Base-by-base conservation (phyloP, 23 red algal species). In the Gracilariopsis chorda region DNA sequence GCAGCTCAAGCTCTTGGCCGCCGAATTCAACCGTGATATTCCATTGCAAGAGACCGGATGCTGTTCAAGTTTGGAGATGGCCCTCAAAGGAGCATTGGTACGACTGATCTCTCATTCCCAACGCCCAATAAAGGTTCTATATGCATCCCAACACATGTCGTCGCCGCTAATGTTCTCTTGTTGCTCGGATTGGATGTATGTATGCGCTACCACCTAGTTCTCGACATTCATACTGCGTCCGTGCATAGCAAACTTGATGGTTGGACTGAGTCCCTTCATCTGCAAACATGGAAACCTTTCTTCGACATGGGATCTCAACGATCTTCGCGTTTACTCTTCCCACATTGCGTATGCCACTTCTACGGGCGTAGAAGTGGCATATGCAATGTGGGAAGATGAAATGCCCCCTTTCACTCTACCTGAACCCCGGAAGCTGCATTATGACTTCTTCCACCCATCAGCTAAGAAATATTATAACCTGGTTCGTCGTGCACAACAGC, bases 1-100 rank as follows among this genome's bases (percentile, higher is more conserved):
- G 8, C 80, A 70, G 20, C 35, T 40, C 8, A 36, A 70, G 9
- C 58, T 60, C 17, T 85, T 68, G 2, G 29, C 28, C 41, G 0
- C 25, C 24, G 7, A 6, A 28, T 0, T 14, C 0, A 51, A 51
- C 3, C 16, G 9, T 3, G 0, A 19, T 2, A 65, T 68, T 35
- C 44, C 41, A 13, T 41, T 85, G 7, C 4, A 27, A 8, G 9
- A 4, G 13, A 42, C 64, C 20, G 40, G 35, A 17, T 70, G 44
- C 16, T 39, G 7, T 86, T 86, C 19, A n/a, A 35, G 6, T 86
- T 86, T 72, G 81, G 81, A 1, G 41, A 71, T 45, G 81, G 19
- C 11, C 30, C 34, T 48, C 59, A 41, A 3, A 49, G 35, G n/a
- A 51, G 81, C 51, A n/a, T 86, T 2, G 81, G 42, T 4, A 63